Conservation (phyloP, 2,329 filamentous ascomycete genomes). For the Acarospora socialis region DNA sequence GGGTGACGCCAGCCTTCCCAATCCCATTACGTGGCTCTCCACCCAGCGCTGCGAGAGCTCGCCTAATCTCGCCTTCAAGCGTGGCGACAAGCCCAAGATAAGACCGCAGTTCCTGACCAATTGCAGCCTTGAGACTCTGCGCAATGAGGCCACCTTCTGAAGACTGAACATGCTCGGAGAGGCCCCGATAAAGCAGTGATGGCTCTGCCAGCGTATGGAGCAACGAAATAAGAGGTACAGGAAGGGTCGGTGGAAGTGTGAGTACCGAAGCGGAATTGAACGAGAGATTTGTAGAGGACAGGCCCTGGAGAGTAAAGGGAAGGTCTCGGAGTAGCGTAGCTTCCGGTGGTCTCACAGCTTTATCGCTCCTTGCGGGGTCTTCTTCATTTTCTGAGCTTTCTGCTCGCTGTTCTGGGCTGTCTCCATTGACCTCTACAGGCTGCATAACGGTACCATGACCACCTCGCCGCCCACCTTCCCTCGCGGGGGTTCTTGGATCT, state of each 20-base stretch:
- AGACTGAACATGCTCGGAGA: conserved; percentile 70
- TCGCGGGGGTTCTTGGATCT: no score
- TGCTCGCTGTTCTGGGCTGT: conserved; percentile 9
- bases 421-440: conserved; percentile 8
- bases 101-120: conserved; percentile 69
- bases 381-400: conserved; percentile 12
- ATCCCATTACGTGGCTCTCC: conserved; percentile 56
- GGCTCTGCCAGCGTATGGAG: conserved; percentile 85
- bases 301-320: conserved; percentile 81
- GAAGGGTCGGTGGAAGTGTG: conserved; percentile 63
- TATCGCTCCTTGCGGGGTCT: conserved; percentile 23
- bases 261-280: conserved; percentile 58
- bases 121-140: conserved; percentile 80
- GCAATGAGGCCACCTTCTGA: conserved; percentile 72
- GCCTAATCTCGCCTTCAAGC: conserved; percentile 78
- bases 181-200: conserved; percentile 71
- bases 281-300: conserved; percentile 71
- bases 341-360: conserved; percentile 48
- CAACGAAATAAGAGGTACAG: conserved; percentile 71
- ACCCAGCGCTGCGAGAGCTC: conserved; percentile 58
- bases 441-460: conserved; percentile 3
- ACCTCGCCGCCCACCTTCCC: no score
- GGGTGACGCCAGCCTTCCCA: conserved; percentile 75
- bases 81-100: conserved; percentile 87
- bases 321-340: conserved; percentile 60